A percentile compares a stretch with the other conserved stretches of the same genome.
These are phyloP conservation scores for Austroboletus rostrupii DNA, from an alignment of 1,284 basidiomycete genomes.

Conservation along the genomic window DNA sequence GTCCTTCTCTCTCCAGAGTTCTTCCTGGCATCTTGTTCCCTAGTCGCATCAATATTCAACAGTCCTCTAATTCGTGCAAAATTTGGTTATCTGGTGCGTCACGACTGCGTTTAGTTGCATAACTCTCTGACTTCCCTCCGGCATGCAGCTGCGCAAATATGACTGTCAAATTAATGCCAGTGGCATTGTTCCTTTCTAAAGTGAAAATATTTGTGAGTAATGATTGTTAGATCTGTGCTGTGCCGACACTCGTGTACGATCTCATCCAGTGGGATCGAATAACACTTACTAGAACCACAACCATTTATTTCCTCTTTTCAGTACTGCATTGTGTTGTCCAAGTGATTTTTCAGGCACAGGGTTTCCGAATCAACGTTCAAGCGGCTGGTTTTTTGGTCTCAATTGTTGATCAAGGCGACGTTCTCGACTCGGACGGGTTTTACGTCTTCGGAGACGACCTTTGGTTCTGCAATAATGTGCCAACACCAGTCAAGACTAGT, in stretches of 20 bases:
- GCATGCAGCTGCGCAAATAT: neutral
- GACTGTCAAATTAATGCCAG: constrained; percentile 31
- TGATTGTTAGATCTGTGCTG: neutral
- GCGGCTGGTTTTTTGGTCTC: constrained; percentile 51
- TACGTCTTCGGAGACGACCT: constrained; percentile 49
- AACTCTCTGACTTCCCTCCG: neutral
- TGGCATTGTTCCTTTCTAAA: constrained; percentile 42
- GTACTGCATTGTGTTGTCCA: constrained; percentile 64
- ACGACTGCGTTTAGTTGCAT: neutral
- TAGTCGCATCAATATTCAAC: constrained; percentile 29
- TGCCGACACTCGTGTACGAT: neutral
- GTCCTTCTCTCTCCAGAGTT: neutral
- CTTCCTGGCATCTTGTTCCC: neutral
- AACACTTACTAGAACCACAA: constrained; percentile 63
- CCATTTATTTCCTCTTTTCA: constrained; percentile 65
- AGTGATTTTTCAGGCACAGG: constrained; percentile 63
- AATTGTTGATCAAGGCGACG: constrained; percentile 49
- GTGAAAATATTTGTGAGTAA: constrained; percentile 52
- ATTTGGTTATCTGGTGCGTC: constrained; percentile 4
- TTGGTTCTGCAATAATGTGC: constrained; percentile 56
- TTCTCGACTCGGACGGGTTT: constrained; percentile 45
- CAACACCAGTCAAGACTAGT: constrained; percentile 42
- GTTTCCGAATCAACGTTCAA: constrained; percentile 59
- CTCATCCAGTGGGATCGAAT: constrained; percentile 60
- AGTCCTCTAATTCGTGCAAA: constrained; percentile 20